Evolutionary conservation across 371 early-diverging fungal genomes (phyloP).

Genomic region (Apophysomyces elegans): DNA sequence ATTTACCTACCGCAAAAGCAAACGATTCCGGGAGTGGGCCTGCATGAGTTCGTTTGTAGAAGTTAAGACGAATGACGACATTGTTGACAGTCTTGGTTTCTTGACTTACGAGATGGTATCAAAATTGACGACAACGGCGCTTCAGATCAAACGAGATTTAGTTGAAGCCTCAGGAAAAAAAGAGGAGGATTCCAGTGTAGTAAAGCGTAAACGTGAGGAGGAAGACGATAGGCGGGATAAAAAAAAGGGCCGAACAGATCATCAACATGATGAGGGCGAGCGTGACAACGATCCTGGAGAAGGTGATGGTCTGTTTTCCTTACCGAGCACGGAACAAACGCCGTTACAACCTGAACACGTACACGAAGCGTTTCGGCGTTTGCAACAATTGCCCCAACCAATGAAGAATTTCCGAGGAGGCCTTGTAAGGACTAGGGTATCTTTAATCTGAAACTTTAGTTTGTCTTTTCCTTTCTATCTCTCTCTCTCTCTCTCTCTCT

Average conservation of each 20-base stretch:
- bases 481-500: neutral
- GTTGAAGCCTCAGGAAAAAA: conserved; percentile 32
- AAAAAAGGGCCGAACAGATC: conserved; percentile 17
- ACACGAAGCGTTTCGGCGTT: conserved; percentile 86
- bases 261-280: neutral
- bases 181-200: conserved; percentile 28
- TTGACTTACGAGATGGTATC: conserved; percentile 97
- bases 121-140: conserved; percentile 85
- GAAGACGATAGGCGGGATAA: conserved; percentile 30
- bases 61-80: conserved; percentile 91
- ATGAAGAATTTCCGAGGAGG: conserved; percentile 80
- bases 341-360: conserved; percentile 88
- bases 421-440: conserved; percentile 74
- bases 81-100: conserved; percentile 97
- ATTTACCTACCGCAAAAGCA: conserved; percentile 94
- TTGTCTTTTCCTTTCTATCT: neutral
- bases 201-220: conserved; percentile 45
- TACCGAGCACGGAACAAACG: conserved; percentile 77
- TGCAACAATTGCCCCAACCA: conserved; percentile 76
- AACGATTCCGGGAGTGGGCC: conserved; percentile 96
- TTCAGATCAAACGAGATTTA: conserved; percentile 72
- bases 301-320: conserved; percentile 69
- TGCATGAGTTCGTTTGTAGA: conserved; percentile 85
- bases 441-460: conserved; percentile 61
- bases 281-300: conserved; percentile 9